Conservation (phyloP, 306 rosid species). For the Ziziphus jujuba region DNA sequence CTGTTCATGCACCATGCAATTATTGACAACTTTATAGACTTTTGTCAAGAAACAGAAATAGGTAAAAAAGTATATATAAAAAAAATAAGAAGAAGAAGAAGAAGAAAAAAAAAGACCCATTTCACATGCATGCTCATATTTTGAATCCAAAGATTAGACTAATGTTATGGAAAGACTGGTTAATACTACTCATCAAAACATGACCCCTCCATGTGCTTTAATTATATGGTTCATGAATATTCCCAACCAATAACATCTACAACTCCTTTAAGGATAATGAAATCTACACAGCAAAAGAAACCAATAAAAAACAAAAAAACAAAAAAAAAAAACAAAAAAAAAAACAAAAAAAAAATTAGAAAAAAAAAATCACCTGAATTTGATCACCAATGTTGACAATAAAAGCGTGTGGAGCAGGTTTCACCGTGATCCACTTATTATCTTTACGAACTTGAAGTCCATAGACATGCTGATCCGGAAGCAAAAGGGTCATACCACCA, state of each 20-base stretch:
- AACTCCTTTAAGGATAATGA: background rate
- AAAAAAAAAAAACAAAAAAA: background rate
- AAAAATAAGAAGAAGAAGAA: background rate
- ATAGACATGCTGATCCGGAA: slow-evolving; percentile 55
- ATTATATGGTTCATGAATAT: slow-evolving; percentile 27
- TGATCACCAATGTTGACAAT: slow-evolving; percentile 94
- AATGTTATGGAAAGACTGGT: background rate
- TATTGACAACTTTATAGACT: background rate
- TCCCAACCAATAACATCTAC: slow-evolving; percentile 9
- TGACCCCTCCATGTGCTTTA: slow-evolving; percentile 48
- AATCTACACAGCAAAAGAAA: no score
- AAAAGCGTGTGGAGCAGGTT: slow-evolving; percentile 71
- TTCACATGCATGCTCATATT: no score
- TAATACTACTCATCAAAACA: slow-evolving; percentile 4
- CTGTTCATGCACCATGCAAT: background rate
- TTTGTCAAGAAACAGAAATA: no score
- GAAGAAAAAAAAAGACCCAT: no score
- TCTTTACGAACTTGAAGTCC: slow-evolving; percentile 81
- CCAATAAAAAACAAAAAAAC: background rate
- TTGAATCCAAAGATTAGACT: slow-evolving; percentile 1
- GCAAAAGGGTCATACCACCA: slow-evolving; percentile 73
- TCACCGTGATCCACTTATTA: slow-evolving; percentile 70
- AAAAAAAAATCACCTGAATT: slow-evolving; percentile 54
- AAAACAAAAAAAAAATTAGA: background rate
- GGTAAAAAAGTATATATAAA: no score